Percentiles rank a stretch among this genome's conserved stretches.
Conservation (phyloP, 2,329 filamentous ascomycete species). For the Aspergillus piperis region DNA sequence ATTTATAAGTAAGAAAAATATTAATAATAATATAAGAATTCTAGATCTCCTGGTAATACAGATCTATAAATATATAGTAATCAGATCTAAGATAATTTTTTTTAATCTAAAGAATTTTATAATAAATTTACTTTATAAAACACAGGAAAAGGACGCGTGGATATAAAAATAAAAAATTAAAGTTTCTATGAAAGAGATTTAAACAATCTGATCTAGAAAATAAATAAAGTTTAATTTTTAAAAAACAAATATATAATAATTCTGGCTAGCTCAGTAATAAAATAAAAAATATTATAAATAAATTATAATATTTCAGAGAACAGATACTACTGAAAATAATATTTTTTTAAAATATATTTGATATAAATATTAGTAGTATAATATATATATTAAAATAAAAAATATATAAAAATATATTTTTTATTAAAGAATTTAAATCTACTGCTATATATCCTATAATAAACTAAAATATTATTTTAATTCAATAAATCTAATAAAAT, state of each 20-base stretch:
- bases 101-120: not conserved
- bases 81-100: not conserved
- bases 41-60: not conserved
- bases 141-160: not conserved
- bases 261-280: not conserved
- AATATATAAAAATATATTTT: not conserved
- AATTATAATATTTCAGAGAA: not conserved
- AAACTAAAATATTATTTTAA: not conserved
- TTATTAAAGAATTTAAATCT: not conserved
- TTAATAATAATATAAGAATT: not conserved
- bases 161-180: not conserved
- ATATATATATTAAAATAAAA: not conserved
- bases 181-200: not conserved
- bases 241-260: not conserved
- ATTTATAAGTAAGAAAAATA: not conserved
- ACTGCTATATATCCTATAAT: not conserved
- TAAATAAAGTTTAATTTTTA: not conserved
- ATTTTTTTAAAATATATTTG: not conserved
- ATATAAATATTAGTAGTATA: not conserved
- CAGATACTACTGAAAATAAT: not conserved
- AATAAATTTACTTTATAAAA: not conserved
- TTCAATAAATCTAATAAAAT: not conserved
- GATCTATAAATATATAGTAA: not conserved
- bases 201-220: not conserved
- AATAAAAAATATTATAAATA: not conserved